Evolutionary conservation across 2,329 filamentous ascomycete genomes (phyloP).

Genomic region (Thelonectria blattea): DNA sequence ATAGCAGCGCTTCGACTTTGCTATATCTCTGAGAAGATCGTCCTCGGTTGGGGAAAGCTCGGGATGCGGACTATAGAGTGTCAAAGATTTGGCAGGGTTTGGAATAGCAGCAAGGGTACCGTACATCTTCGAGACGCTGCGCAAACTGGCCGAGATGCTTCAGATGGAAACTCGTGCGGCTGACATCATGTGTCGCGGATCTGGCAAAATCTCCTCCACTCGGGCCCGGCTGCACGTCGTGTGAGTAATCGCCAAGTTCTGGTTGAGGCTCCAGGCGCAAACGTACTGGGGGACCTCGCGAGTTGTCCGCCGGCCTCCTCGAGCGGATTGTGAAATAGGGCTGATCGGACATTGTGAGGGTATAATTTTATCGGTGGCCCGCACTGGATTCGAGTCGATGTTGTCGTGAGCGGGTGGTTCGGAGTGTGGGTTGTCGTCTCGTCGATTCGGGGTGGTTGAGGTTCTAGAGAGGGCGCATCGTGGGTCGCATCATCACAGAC

Average conservation of each 20-base stretch:
- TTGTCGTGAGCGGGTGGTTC: conserved; percentile 16
- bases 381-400: conserved; percentile 12
- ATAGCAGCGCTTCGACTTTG: conserved; percentile 59
- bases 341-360: conserved; percentile 48
- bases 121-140: conserved; percentile 59
- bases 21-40: conserved; percentile 59
- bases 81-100: conserved; percentile 9
- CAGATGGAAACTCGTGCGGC: conserved; percentile 63
- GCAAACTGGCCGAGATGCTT: conserved; percentile 63
- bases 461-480: conserved; percentile 13
- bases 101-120: conserved; percentile 26
- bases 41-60: conserved; percentile 63
- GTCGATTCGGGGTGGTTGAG: conserved; percentile 2
- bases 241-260: conserved; percentile 23
- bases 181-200: conserved; percentile 61
- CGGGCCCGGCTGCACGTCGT: conserved; percentile 25
- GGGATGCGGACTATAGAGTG: conserved; percentile 53
- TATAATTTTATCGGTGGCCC: not conserved
- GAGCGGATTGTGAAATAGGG: conserved; percentile 62
- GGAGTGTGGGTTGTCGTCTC: conserved; percentile 8
- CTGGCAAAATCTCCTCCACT: conserved; percentile 37
- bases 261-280: not conserved
- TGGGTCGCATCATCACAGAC: conserved; percentile 8
- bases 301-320: conserved; percentile 54
- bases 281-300: conserved; percentile 58